Percentiles rank a stretch among this genome's conserved stretches.
phyloP scores from a whole-genome alignment of 768 basidiomycete species.

The Pholiota molesta region DNA sequence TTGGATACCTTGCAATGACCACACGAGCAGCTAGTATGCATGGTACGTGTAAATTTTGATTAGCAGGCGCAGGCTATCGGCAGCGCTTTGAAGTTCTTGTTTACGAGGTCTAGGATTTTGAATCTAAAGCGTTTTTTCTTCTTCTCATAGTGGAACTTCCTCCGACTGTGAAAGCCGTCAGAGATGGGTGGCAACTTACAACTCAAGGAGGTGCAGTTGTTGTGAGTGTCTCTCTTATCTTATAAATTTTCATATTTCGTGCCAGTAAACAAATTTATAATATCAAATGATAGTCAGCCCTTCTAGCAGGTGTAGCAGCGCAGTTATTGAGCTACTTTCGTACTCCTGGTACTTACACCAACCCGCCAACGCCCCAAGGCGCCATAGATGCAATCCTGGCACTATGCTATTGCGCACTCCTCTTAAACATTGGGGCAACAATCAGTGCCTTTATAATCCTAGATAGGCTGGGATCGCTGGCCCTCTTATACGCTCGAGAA shows the following conservation, averaged over 20 bases:
- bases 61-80: too few relatives aligned
- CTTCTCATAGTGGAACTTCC: neutral
- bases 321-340: constrained; percentile 17
- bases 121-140: neutral
- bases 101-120: too few relatives aligned
- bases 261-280: too few relatives aligned
- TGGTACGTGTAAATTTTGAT: too few relatives aligned
- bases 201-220: constrained; percentile 9
- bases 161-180: neutral
- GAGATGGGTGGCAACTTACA: neutral
- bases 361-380: neutral
- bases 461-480: constrained; percentile 13
- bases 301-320: constrained; percentile 12
- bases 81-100: too few relatives aligned
- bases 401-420: constrained; percentile 14
- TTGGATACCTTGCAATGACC: too few relatives aligned
- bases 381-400: constrained; percentile 12
- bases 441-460: constrained; percentile 13
- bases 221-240: neutral
- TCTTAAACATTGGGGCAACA: constrained; percentile 14
- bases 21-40: too few relatives aligned
- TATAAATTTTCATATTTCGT: too few relatives aligned
- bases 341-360: neutral
- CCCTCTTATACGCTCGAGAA: neutral
- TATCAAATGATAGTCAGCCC: constrained; percentile 11